Percentiles rank a stretch among this genome's conserved stretches.
phyloP scores from a whole-genome alignment of 164 flowering plant genomes.

The Cinnamomum chago region DNA sequence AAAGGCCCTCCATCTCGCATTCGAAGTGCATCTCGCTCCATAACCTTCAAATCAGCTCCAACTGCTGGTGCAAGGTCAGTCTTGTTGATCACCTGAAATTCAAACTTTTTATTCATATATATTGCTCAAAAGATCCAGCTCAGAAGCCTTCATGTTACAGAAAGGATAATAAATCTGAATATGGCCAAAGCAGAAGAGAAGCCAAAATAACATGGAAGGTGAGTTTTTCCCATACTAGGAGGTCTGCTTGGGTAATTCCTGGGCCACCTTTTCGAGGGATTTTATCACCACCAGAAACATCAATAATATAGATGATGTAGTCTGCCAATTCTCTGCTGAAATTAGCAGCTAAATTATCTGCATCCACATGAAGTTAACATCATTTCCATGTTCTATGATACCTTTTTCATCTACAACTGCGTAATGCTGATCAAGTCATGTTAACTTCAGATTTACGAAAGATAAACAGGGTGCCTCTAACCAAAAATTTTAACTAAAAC shows the following conservation, averaged over 20 bases:
- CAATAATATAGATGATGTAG: constrained; percentile 91
- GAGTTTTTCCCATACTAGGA: constrained; percentile 48
- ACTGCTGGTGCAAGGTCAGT: constrained; percentile 93
- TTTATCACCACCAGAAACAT: constrained; percentile 95
- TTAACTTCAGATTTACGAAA: background rate
- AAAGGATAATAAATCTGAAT: no score
- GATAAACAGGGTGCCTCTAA: background rate
- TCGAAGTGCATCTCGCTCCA: constrained; percentile 93
- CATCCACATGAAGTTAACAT: constrained; percentile 18
- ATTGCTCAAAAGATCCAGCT: no score
- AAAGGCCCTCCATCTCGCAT: constrained; percentile 99
- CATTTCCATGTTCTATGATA: background rate
- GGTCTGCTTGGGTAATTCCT: constrained; percentile 97
- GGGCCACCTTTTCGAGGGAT: constrained; percentile 99
- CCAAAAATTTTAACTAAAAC: background rate
- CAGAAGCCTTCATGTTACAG: no score
- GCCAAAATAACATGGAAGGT: background rate
- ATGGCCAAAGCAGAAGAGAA: background rate
- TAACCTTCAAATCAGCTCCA: constrained; percentile 87
- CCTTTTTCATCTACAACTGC: background rate
- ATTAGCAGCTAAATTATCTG: constrained; percentile 97
- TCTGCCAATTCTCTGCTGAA: constrained; percentile 98
- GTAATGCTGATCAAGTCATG: background rate
- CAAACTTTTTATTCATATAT: background rate
- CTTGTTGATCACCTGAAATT: constrained; percentile 83